A percentile compares a stretch with the other conserved stretches of the same genome.
phyloP scores from a whole-genome alignment of 129 eudicot genomes.

The Pseudognaphalium luteoalbum region DNA sequence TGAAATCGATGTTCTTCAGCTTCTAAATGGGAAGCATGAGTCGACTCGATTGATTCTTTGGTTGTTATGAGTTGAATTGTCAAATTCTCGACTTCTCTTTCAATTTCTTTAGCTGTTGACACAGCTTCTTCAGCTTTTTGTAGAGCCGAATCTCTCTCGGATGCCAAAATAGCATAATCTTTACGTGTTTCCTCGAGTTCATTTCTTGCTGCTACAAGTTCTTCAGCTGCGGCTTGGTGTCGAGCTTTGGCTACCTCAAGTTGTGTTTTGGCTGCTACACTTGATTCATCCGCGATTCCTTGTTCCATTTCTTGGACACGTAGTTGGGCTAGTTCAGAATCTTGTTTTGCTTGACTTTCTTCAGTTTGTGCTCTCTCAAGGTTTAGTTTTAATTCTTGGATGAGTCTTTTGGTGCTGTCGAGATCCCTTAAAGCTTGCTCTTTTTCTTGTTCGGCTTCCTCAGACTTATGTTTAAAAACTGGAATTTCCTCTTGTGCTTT shows the following conservation, averaged over 20 bases:
- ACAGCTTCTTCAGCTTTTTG: constrained; percentile 67
- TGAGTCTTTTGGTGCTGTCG: constrained; percentile 71
- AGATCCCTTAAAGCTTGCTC: constrained; percentile 62
- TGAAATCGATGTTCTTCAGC: constrained; percentile 79
- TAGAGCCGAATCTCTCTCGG: constrained; percentile 60
- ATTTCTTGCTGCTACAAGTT: constrained; percentile 48
- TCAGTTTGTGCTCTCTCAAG: constrained; percentile 85
- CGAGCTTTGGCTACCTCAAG: constrained; percentile 84
- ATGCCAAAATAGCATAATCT: constrained; percentile 46
- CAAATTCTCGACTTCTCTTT: constrained; percentile 70
- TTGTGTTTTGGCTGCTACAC: constrained; percentile 83
- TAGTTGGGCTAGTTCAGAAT: constrained; percentile 78
- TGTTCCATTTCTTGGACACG: constrained; percentile 77
- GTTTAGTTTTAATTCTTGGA: constrained; percentile 77
- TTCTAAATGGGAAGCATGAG: constrained; percentile 86
- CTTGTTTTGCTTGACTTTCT: constrained; percentile 87
- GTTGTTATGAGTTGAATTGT: constrained; percentile 79
- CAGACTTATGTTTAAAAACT: constrained; percentile 45
- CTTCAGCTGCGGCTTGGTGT: constrained; percentile 58
- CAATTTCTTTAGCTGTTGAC: constrained; percentile 60
- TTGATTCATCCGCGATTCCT: constrained; percentile 77
- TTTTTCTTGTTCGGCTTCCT: constrained; percentile 77
- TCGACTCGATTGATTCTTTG: constrained; percentile 74
- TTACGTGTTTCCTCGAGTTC: constrained; percentile 55
- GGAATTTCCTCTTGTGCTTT: constrained; percentile 82